These are phyloP conservation scores for Eucalyptus tenuipes DNA, from an alignment of 345 rosid genomes.

Conservation along the genomic window DNA sequence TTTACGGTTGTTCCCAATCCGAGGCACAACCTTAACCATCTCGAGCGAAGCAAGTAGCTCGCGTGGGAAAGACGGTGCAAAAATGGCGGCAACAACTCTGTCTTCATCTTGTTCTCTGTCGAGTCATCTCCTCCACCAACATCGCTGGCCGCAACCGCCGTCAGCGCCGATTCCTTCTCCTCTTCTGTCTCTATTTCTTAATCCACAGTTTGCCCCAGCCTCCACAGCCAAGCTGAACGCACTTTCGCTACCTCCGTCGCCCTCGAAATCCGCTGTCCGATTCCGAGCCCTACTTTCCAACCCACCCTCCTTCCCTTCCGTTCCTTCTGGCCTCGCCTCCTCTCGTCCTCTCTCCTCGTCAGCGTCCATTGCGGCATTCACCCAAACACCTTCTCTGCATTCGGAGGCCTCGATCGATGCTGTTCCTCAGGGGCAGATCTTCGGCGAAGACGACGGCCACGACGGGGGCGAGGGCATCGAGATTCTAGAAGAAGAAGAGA, in stretches of 20 bases:
- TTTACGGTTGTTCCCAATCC: no score
- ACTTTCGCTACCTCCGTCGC: background rate
- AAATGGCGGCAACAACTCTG: background rate
- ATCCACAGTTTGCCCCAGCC: background rate
- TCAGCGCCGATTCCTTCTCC: background rate
- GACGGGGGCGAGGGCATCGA: background rate
- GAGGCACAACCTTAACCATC: no score
- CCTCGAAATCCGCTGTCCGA: background rate
- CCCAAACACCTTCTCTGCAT: background rate
- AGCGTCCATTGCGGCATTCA: background rate
- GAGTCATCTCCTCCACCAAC: background rate
- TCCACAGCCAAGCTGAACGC: background rate
- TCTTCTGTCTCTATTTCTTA: background rate
- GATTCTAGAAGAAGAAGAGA: background rate
- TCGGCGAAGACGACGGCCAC: background rate
- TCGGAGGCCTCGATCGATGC: background rate
- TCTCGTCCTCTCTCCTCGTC: background rate
- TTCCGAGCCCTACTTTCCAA: background rate
- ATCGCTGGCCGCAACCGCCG: background rate
- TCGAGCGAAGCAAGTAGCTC: background rate
- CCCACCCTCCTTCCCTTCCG: background rate
- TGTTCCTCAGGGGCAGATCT: background rate
- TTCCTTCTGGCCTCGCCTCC: background rate
- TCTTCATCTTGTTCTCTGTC: background rate
- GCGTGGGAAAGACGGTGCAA: background rate